Base-by-base conservation (phyloP, 345 rosid genomes). In the Bruguiera parviflora region DNA sequence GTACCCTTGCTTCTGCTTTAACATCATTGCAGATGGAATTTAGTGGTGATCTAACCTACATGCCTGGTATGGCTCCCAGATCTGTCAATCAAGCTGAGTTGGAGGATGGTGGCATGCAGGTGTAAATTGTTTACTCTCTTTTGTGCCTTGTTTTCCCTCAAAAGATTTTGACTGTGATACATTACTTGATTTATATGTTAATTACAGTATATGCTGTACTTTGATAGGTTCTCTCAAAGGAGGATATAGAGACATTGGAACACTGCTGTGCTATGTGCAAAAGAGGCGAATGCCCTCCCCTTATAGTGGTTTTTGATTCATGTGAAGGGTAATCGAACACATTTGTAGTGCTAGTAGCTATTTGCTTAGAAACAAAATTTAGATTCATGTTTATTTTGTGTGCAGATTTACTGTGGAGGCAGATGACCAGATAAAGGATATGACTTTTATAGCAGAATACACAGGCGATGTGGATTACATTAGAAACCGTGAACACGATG, bases 41-140 rank as follows among this genome's bases (percentile, higher is more conserved):
- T 70, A 79, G 87, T 63, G 93, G 87, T 77, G 83, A 80, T 47
- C 82, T 92, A 52, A 82, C 74, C 67, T 92, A 92, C 79, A 55
- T 65, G 13, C 80, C 86, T 0, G 85, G 86, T 63, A 84, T 87
- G 90, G 93, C 92, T 78, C 89, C 89, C 78, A 80, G 86, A 71
- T 84, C 87, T 73, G 89, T 92, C 29, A 92, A 92, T 79, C 90
- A 80, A 68, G 85, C 98, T 68, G 70, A 75, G 67, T 78, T 84
- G 52, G 98, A 92, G 84, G 76, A 77, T 58, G 98, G 92, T 51
- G 96, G 97, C 68, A 92, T 90, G 97, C 97, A 92, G 97, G 98
- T 92, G 61, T 29, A 46, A 39, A 51, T 24, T 60, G 9, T 61
- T 52, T 37, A 53, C 35, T 43, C 52, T 51, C 1, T 72, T 65